A percentile compares a stretch with the other conserved stretches of the same genome.
Conservation (phyloP, 2,329 filamentous ascomycete species). For the Phialemonium atrogriseum region DNA sequence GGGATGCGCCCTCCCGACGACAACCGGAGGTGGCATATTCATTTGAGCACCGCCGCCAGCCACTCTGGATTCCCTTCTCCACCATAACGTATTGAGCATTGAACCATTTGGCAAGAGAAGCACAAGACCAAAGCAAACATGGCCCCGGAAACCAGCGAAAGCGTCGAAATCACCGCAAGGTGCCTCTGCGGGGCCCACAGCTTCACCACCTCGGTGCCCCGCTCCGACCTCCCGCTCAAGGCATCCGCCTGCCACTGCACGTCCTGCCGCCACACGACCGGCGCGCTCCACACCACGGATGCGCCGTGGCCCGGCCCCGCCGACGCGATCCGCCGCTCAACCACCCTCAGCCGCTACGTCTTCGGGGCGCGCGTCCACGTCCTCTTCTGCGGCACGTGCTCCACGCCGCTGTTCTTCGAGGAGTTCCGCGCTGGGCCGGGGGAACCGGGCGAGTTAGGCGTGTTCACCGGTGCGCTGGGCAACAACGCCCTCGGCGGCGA, state of each 20-base stretch:
- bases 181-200: slow-evolving; percentile 37
- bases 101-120: not conserved
- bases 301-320: slow-evolving; percentile 26
- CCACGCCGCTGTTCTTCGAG: slow-evolving; percentile 34
- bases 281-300: slow-evolving; percentile 29
- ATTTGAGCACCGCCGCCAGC: too few species aligned
- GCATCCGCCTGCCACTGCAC: slow-evolving; percentile 38
- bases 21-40: too few species aligned
- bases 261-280: slow-evolving; percentile 38
- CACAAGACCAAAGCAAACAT: not conserved
- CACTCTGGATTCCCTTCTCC: too few species aligned
- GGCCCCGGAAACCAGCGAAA: not conserved
- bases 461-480: slow-evolving; percentile 28
- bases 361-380: slow-evolving; percentile 24
- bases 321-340: slow-evolving; percentile 18
- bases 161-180: slow-evolving; percentile 23
- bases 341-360: slow-evolving; percentile 24
- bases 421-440: slow-evolving; percentile 4
- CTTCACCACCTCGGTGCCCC: slow-evolving; percentile 25
- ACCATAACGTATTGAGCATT: slow-evolving; percentile 2
- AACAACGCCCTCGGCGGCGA: slow-evolving; percentile 17
- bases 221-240: slow-evolving; percentile 29
- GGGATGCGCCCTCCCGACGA: too few species aligned
- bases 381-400: slow-evolving; percentile 35
- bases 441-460: slow-evolving; percentile 16